phyloP scores from a whole-genome alignment of 768 basidiomycete genomes.

The Naganishia friedmannii region DNA sequence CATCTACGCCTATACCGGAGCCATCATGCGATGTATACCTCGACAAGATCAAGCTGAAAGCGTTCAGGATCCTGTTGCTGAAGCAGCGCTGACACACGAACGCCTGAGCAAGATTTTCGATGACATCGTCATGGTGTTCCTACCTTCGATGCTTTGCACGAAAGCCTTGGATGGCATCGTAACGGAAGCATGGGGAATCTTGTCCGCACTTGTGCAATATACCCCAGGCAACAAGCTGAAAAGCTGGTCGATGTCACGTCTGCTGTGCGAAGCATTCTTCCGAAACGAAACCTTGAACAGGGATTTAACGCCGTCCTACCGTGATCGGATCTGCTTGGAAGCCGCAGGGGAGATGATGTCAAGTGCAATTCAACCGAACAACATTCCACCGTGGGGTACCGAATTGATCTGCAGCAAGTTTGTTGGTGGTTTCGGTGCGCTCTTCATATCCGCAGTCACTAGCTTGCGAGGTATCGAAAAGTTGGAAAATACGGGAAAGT shows the following conservation, averaged over 20 bases:
- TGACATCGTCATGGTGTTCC: constrained; percentile 59
- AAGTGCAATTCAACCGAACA: constrained; percentile 34
- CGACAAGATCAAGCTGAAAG: constrained; percentile 33
- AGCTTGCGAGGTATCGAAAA: constrained; percentile 7
- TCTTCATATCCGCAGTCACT: constrained; percentile 35
- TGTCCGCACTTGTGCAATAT: constrained; percentile 41
- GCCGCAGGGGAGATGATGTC: constrained; percentile 32
- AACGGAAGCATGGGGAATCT: constrained; percentile 40
- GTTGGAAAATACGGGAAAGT: not conserved
- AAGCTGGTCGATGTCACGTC: constrained; percentile 38
- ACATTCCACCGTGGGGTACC: constrained; percentile 43
- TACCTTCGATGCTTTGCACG: constrained; percentile 49
- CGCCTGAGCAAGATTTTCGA: constrained; percentile 57
- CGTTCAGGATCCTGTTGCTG: constrained; percentile 37
- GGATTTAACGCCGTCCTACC: constrained; percentile 32
- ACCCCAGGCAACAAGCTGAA: not conserved
- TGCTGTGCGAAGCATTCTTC: constrained; percentile 40
- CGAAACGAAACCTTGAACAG: constrained; percentile 36
- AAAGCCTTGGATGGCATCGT: constrained; percentile 41
- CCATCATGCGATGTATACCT: constrained; percentile 39
- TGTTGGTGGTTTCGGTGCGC: constrained; percentile 38
- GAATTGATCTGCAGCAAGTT: constrained; percentile 31
- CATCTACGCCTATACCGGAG: constrained; percentile 44
- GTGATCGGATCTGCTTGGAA: constrained; percentile 26
- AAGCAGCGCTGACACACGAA: constrained; percentile 32